Evolutionary conservation across 371 early-diverging fungal genomes (phyloP), one percentile per base, ranked within the genome.

Genomic region (Mucor circinelloides): DNA sequence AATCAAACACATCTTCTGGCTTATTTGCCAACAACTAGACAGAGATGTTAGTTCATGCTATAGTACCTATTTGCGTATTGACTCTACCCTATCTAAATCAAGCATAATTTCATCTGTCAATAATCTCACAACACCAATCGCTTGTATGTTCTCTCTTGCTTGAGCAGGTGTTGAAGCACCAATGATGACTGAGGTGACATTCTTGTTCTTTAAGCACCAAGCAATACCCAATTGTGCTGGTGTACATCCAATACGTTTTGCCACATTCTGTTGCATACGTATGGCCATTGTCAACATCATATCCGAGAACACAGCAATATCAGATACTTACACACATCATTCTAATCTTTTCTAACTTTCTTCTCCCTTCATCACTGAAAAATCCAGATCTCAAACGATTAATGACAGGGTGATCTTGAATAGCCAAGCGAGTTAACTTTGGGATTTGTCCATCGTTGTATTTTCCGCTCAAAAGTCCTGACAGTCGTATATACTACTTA

Each of bases 191-290:
- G 89, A 79, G 1, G 85, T 82, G 13, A 89, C 79, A 64, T 83
- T 69, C 28, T 78, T 75, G 74, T 91, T 90, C 69, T 82, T 85
- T 58, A 91, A 58, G 70, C 91, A 91, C 95, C 95, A 95, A 12
- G 94, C 94, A 61, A 95, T 76, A 0, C 93, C 91, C 38, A 95
- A 72, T 71, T 94, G 94, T 0, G 94, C 87, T 2, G 90, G 80
- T 23, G 94, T 87, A 73, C 86, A 85, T 15, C 80, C 86, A 28
- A 94, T 67, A 40, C 84, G 68, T 25, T 89, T 74, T 31, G 95
- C 93, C 58, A 94, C 83, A 25, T 69, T 67, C 87, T 89, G 7
- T 4, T 9, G 28, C 3, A 12, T 28, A 2, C 27, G 4, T n/a
- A n/a, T n/a, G n/a, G n/a, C n/a, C n/a, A n/a, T n/a, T 48, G 28